Evolutionary conservation across 495 filamentous ascomycete genomes (phyloP), one percentile per base, ranked within the genome.

Genomic region (Aspergillus cristatus): DNA sequence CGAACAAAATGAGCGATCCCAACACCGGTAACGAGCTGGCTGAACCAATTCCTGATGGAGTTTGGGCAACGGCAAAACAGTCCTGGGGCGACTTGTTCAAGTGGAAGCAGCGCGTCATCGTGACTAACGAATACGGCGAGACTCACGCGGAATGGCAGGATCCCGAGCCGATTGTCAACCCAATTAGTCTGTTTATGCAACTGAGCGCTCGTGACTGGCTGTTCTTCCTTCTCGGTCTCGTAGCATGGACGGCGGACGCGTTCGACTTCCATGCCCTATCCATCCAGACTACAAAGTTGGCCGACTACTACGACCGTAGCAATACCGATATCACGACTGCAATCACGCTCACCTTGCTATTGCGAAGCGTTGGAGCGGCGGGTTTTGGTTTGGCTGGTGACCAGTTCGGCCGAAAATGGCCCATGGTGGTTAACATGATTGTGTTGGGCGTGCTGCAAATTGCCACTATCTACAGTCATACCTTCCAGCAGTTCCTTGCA

Each of bases 241-340:
- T 55, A 10, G 73, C 80, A 3, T 85, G 79, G 79, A 77, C 70
- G 12, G 75, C 77, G 11, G 81, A 84, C 54, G 79, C 78, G 4
- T 84, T 82, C 55, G 84, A 89, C 56, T 87, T 87, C 56, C 78
- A 86, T 51, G 77, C 82, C 3, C 63, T 89, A 4, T 78, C 80
- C 3, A 81, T 86, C 38, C 81, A 83, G 41, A 75, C 78, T 12
- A 67, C 72, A 34, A 81, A 82, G 54, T 65, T 87, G 24, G 70
- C 82, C 1, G 60, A 71, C 3, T 84, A 84, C 50, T 88, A 81
- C 49, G 54, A 61, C 1, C 63, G 56, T n/a, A 60, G 57, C 39
- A 84, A 76, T 53, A 84, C 79, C n/a, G 68, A 77, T 13, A 75
- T 89, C 37, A 65, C 76, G 3, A 79, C 78, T 1, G 82, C 81